phyloP scores from a whole-genome alignment of 352 stramenopile genomes.

The Phytophthora pini region DNA sequence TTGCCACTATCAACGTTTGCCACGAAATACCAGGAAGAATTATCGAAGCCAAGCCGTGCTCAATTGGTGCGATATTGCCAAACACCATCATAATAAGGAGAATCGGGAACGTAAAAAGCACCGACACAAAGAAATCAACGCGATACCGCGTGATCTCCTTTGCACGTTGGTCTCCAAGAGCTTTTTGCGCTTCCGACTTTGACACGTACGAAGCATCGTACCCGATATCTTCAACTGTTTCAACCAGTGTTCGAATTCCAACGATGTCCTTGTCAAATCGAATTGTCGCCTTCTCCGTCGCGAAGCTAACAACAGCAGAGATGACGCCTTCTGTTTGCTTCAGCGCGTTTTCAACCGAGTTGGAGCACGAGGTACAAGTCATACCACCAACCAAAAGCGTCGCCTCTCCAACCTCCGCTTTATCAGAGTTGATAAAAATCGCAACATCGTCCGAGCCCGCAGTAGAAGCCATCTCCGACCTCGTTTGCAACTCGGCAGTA shows the following conservation, averaged over 20 bases:
- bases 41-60: slow-evolving; percentile 50
- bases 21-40: slow-evolving; percentile 75
- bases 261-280: slow-evolving; percentile 80
- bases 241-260: slow-evolving; percentile 83
- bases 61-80: slow-evolving; percentile 72
- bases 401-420: slow-evolving; percentile 67
- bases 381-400: slow-evolving; percentile 86
- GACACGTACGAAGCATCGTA: slow-evolving; percentile 88
- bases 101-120: slow-evolving; percentile 95
- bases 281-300: slow-evolving; percentile 86
- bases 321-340: slow-evolving; percentile 79
- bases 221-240: slow-evolving; percentile 90
- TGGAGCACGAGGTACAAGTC: slow-evolving; percentile 93
- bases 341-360: slow-evolving; percentile 90
- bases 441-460: slow-evolving; percentile 35
- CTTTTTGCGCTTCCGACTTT: slow-evolving; percentile 73
- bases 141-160: slow-evolving; percentile 85
- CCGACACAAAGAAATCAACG: slow-evolving; percentile 85
- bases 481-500: slow-evolving; percentile 4
- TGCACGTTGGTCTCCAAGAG: slow-evolving; percentile 79
- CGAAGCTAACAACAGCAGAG: slow-evolving; percentile 84
- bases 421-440: slow-evolving; percentile 49
- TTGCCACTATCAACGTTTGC: slow-evolving; percentile 74
- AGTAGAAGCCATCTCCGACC: slow-evolving; percentile 17
- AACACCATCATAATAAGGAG: slow-evolving; percentile 93